Percentiles rank a stretch among this genome's conserved stretches.
These are phyloP conservation scores for Agaricus blazei DNA, from an alignment of 768 basidiomycete species.

Conservation along the genomic window DNA sequence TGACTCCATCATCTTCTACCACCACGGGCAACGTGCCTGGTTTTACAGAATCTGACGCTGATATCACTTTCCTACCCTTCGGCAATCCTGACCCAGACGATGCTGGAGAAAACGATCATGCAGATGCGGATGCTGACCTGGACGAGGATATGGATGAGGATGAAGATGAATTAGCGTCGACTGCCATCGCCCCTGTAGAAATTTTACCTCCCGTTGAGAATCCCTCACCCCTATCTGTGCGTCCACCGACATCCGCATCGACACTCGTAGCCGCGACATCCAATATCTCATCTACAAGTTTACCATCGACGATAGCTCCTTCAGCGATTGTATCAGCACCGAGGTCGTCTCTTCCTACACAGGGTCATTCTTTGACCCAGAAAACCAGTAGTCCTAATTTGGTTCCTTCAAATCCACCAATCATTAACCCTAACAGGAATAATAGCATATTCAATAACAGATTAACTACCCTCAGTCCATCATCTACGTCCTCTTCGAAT, in stretches of 20 bases:
- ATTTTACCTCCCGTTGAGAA: neutral
- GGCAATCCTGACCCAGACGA: neutral
- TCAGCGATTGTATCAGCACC: conserved; percentile 2
- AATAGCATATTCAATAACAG: neutral
- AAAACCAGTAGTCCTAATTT: neutral
- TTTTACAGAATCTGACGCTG: neutral
- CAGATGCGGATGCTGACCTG: conserved; percentile 7
- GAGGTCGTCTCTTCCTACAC: neutral
- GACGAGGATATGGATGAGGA: conserved; percentile 10
- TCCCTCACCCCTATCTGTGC: neutral
- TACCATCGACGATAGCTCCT: neutral
- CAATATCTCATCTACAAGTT: no score
- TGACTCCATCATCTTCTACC: neutral
- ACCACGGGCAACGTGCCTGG: neutral
- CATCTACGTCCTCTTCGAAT: conserved; percentile 1
- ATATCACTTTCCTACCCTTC: neutral
- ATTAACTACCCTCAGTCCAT: neutral
- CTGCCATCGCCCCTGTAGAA: neutral
- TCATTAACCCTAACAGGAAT: neutral
- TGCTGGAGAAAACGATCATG: conserved; percentile 8
- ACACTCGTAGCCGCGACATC: neutral
- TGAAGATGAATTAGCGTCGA: neutral
- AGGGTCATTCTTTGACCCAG: neutral
- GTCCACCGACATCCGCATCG: neutral
- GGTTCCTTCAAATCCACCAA: neutral